A percentile compares a stretch with the other conserved stretches of the same genome.
Conservation (phyloP, 306 rosid genomes). For the Castanopsis chinensis region DNA sequence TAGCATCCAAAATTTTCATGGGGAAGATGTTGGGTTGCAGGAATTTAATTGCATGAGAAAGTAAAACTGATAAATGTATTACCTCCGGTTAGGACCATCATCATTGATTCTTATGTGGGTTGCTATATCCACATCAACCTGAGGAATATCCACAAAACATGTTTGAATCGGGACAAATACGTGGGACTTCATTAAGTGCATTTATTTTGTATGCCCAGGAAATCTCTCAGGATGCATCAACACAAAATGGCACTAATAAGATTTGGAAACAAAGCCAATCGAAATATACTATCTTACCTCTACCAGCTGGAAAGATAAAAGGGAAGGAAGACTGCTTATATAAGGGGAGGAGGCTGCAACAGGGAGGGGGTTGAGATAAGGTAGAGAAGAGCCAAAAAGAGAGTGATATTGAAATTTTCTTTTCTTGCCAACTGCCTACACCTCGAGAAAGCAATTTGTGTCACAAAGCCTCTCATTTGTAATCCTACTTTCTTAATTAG, state of each 20-base stretch:
- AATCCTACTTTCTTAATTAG: too few relatives aligned
- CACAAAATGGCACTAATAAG: not conserved
- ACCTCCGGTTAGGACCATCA: conserved; percentile 80
- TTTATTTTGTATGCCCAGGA: too few relatives aligned
- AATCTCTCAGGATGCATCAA: too few relatives aligned
- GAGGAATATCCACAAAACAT: conserved; percentile 15
- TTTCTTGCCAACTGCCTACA: too few relatives aligned
- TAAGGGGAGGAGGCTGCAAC: too few relatives aligned
- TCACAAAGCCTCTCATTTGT: too few relatives aligned
- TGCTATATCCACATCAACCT: conserved; percentile 92
- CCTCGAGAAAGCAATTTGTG: too few relatives aligned
- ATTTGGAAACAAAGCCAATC: not conserved
- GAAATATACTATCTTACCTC: not conserved
- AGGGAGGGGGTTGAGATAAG: too few relatives aligned
- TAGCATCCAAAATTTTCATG: not conserved
- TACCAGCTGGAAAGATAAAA: too few relatives aligned
- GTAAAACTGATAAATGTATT: conserved; percentile 22
- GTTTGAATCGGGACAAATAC: not conserved
- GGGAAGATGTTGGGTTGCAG: not conserved
- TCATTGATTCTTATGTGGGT: conserved; percentile 60
- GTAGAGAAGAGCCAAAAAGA: too few relatives aligned
- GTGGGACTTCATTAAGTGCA: not conserved
- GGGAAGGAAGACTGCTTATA: too few relatives aligned
- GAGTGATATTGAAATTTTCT: too few relatives aligned
- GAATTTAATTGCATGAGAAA: conserved; percentile 9